Conservation (phyloP, 2,329 filamentous ascomycete species). For the Cadophora sp. region DNA sequence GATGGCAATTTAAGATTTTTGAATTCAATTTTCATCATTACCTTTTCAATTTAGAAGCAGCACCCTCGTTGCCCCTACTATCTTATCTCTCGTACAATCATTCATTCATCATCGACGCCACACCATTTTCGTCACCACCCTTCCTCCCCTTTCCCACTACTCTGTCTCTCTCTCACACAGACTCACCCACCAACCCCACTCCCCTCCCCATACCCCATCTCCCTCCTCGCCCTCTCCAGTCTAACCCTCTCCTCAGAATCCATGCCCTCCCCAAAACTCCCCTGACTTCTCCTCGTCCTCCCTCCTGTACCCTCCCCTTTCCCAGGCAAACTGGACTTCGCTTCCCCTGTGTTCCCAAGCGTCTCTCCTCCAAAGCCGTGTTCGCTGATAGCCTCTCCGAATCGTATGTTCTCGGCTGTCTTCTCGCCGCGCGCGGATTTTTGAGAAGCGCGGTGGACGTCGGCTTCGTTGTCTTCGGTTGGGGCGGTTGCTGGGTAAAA, state of each 20-base stretch:
- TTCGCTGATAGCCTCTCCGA: conserved; percentile 62
- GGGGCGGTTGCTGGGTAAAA: not conserved
- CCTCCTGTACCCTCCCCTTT: conserved; percentile 43
- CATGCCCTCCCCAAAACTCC: conserved; percentile 41
- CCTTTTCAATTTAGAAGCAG: too few species aligned
- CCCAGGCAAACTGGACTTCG: conserved; percentile 18
- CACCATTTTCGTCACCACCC: too few species aligned
- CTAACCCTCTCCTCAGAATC: conserved; percentile 44
- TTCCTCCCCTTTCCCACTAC: not conserved
- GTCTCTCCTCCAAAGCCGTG: conserved; percentile 61
- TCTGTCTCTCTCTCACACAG: too few species aligned
- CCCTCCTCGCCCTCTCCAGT: conserved; percentile 51
- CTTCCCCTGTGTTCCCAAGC: conserved; percentile 46
- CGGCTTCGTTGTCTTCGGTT: conserved; percentile 19
- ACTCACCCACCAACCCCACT: conserved; percentile 59
- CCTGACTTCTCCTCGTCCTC: conserved; percentile 39
- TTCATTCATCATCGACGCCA: not conserved
- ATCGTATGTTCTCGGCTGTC: conserved; percentile 58
- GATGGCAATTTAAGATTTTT: too few species aligned
- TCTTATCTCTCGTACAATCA: too few species aligned
- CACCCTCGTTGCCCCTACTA: too few species aligned
- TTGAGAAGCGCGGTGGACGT: conserved; percentile 25
- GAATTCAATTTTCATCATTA: too few species aligned
- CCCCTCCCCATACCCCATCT: conserved; percentile 61
- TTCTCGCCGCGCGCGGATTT: conserved; percentile 49